Percentiles rank a stretch among this genome's conserved stretches.
Conservation (phyloP, 2,329 filamentous ascomycete genomes). For the Colletotrichum australisinense region DNA sequence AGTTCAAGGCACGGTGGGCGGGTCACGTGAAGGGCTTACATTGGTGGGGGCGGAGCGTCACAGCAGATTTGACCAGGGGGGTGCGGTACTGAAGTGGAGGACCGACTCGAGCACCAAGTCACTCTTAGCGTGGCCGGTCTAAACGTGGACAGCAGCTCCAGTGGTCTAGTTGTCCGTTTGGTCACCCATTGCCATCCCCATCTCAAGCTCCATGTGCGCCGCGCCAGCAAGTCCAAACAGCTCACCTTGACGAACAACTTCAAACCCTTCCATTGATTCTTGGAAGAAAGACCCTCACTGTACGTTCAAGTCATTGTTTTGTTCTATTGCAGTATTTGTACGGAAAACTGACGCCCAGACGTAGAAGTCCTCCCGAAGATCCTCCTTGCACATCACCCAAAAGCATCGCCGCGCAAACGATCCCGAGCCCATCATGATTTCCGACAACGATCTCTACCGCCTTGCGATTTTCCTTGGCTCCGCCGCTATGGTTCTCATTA, state of each 20-base stretch:
- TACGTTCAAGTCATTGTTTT: not conserved
- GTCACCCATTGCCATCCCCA: conserved; percentile 2
- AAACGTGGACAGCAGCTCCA: conserved; percentile 33
- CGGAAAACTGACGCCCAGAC: not conserved
- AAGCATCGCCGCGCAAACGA: conserved; percentile 19
- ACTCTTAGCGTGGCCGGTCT: conserved; percentile 17
- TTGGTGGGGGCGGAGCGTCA: conserved; percentile 35
- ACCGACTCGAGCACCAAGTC: conserved; percentile 16
- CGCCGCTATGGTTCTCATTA: conserved; percentile 89
- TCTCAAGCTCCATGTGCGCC: conserved; percentile 16
- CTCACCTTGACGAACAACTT: not conserved
- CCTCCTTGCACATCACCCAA: conserved; percentile 34
- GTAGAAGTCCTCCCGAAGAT: conserved; percentile 25
- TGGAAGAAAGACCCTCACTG: not conserved
- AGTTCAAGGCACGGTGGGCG: conserved; percentile 28
- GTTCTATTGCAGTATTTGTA: not conserved
- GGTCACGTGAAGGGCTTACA: conserved; percentile 35
- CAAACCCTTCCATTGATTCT: not conserved
- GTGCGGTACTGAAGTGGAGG: conserved; percentile 12
- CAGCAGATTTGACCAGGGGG: conserved; percentile 4
- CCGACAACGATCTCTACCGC: conserved; percentile 89
- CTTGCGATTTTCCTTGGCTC: conserved; percentile 94
- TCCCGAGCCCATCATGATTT: conserved; percentile 79
- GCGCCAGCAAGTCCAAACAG: not conserved
- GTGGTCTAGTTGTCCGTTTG: conserved; percentile 33